Percentiles rank a stretch among this genome's conserved stretches.
Conservation (phyloP, 192 early-diverging fungal species). For the Ambispora gerdemannii region DNA sequence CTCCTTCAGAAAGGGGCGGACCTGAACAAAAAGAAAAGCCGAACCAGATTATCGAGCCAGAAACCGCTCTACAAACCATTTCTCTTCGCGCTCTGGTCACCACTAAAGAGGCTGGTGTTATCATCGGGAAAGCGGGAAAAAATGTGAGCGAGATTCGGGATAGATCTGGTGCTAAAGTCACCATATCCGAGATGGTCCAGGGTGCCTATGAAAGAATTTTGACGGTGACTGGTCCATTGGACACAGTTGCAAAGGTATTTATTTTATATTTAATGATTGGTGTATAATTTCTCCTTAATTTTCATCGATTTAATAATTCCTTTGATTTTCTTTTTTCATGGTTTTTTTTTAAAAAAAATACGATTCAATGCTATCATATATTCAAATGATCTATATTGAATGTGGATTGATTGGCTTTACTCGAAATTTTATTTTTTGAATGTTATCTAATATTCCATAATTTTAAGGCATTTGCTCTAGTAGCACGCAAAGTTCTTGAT, state of each 20-base stretch:
- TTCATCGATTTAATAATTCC: no score
- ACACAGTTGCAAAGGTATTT: constrained; percentile 64
- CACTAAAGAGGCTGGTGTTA: constrained; percentile 82
- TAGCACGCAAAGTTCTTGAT: constrained; percentile 69
- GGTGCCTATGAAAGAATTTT: constrained; percentile 72
- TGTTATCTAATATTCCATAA: neutral
- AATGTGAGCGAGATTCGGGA: constrained; percentile 91
- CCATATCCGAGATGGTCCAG: constrained; percentile 82
- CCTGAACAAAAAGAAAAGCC: constrained; percentile 26
- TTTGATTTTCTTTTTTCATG: no score
- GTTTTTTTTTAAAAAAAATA: no score
- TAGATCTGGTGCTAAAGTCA: constrained; percentile 78
- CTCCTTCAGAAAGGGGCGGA: neutral
- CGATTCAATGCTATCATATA: no score
- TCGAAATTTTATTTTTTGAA: neutral
- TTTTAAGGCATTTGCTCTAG: constrained; percentile 69
- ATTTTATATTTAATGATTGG: no score
- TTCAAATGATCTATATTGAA: no score
- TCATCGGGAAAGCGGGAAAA: constrained; percentile 84
- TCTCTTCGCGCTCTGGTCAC: constrained; percentile 57
- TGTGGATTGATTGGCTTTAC: neutral
- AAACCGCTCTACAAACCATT: constrained; percentile 37
- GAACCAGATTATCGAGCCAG: constrained; percentile 37
- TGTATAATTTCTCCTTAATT: no score
- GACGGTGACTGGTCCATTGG: constrained; percentile 68